Base-by-base conservation (phyloP, 2,329 filamentous ascomycete species). In the Stagonosporopsis tanaceti region DNA sequence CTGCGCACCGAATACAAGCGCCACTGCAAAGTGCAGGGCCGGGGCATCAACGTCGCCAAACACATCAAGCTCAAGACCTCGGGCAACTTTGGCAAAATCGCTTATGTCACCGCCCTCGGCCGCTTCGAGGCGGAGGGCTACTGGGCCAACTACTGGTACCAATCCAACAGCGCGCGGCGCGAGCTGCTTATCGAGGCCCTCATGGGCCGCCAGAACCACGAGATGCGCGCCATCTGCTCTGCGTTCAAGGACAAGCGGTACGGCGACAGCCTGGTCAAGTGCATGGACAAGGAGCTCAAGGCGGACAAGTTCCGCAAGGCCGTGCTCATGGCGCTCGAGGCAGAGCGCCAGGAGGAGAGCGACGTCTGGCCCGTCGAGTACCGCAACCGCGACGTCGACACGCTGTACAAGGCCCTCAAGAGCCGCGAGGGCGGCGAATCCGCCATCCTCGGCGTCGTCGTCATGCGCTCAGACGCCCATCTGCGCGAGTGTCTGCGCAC, bases 61-160 rank as follows among this genome's bases (percentile, higher is more conserved):
- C 91, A 95, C 77, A 90, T 95, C 74, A 92, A 92, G 60, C 81
- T 93, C 17, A 93, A 93, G 77, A 88, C 91, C 40, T 84, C 89
- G 51, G 83, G 88, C 4, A 88, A 87, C 66, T 88, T 98, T 64
- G 94, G 93, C 78, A 98, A 98, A 78, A 90, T 91, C 6, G 93
- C 90, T 70, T 97, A 98, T 75, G 88, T 93, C 3, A 93, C 92
- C 2, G 93, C 94, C 0, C 85, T 98, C 0, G 95, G 95, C 9
- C 85, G 85, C 50, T 98, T 93, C 89, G 95, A 97, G 79, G 89
- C 88, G 66, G 95, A 99, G 76, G 92, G 92, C 0, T 97, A 97
- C 82, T 99, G 95, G 93, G 93, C 94, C 58, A 98, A 97, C 76
- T 97, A 92, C 77, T 98, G 93, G 89, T 98, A 97, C 78, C 94